Base-by-base conservation (phyloP, 2,329 filamentous ascomycete genomes). In the Colletotrichum brevisporum region DNA sequence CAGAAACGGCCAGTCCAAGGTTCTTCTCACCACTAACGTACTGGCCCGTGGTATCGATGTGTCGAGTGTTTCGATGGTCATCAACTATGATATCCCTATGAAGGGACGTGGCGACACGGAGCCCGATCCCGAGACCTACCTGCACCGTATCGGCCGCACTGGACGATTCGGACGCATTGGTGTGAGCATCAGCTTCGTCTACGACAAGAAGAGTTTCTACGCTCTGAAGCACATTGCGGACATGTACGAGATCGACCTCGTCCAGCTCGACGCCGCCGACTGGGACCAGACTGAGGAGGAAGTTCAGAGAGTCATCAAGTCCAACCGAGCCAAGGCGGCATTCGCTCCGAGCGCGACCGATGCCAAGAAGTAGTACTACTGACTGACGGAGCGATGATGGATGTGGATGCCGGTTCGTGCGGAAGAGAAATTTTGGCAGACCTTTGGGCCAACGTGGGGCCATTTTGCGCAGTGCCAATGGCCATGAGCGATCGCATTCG, bases 11-110 rank as follows among this genome's bases (percentile, higher is more conserved):
- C 88, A 91, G 68, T 94, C 94, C 76, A 99, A 99, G 84, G 96
- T 99, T 9, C 91, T 99, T 71, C 98, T 99, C 77, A 97, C 96
- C 1, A 99, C 96, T 74, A 99, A 99, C 77, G 95, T 99, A 45
- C 88, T 99, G 67, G 93, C 96, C 9, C 94, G 96, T 77, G 96
- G 96, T 78, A 98, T 99, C 76, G 96, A 99, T 77, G 89, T 90
- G 84, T 98, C 78, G 81, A 97, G 83, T 31, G 96, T 99, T 15
- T 97, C 94, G 10, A 96, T 99, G 91, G 96, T 99, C 62, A 94
- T 99, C 85, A 99, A 99, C 85, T 99, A 99, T 82, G 92, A 94
- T 74, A 92, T 94, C 67, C 92, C 92, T 26, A 92, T 92, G 85
- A 91, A 92, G 77, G 91, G 92, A 48, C 83, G 87, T 39, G 90